Evolutionary conservation across 371 early-diverging fungal species (phyloP), one percentile per base, ranked within the genome.

Genomic region (Chytridiales sp.): DNA sequence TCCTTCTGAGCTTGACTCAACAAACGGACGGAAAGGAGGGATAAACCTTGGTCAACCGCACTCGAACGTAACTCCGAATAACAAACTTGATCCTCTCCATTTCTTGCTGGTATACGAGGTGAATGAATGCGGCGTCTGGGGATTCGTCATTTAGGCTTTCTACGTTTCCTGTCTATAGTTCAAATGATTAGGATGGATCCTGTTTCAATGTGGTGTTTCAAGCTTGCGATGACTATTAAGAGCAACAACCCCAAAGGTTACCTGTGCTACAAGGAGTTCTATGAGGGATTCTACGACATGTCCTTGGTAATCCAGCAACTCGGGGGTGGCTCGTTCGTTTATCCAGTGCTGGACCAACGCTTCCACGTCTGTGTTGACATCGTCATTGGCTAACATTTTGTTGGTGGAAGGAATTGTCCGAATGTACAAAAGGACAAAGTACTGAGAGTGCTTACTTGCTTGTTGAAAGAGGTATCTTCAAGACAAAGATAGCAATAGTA

Each of bases 1-100:
- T 13, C 22, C 35, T 35, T 24, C 49, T 47, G 19, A 47, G 19
- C n/a, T n/a, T 24, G 27, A 26, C 34, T 32, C n/a, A 2, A n/a
- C 8, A 21, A 34, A 36, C 21, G 24, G 30, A 13, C 15, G 26
- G 3, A 0, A 1, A 38, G 0, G 43, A 0, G 31, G 31, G 43
- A 0, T n/a, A 27, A 13, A 70, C 72, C 78, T 88, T 88, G 46
- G 64, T 69, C 56, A 91, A 65, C 64, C 93, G 70, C 31, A 85
- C 75, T 26, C 90, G 64, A 41, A 91, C 65, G 68, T 92, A 91
- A 54, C 85, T 85, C 50, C 85, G 74, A 2, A 93, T 62, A 0
- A 92, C 56, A 67, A 85, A 93, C 66, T 87, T 88, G 38, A 91
- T 78, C 11, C 92, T 78, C 67, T 93, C 92, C 27, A 91, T 80